phyloP scores from a whole-genome alignment of 805 yeast species.

The Clavispora phyllophila region DNA sequence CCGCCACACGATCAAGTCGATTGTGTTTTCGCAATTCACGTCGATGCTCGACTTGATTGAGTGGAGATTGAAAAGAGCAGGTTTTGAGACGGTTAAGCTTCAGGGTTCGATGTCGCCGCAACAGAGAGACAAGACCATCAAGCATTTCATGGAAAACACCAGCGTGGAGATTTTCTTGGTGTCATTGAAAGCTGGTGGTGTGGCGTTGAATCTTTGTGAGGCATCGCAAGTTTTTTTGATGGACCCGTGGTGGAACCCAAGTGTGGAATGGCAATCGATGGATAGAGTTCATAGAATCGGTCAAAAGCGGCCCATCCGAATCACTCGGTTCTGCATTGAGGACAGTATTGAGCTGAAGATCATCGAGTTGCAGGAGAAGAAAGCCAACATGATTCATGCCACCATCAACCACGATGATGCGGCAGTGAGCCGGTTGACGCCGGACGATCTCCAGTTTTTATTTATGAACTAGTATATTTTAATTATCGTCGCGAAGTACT shows the following conservation, averaged over 20 bases:
- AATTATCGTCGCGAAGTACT: no score
- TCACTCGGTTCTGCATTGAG: constrained; percentile 89
- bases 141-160: constrained; percentile 88
- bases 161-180: constrained; percentile 91
- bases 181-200: constrained; percentile 97
- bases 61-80: constrained; percentile 93
- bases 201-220: constrained; percentile 91
- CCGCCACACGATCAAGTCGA: constrained; percentile 83
- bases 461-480: constrained; percentile 86
- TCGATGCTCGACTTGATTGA: constrained; percentile 94
- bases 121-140: constrained; percentile 88
- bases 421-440: constrained; percentile 83
- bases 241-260: constrained; percentile 99
- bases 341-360: constrained; percentile 96
- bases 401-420: constrained; percentile 90
- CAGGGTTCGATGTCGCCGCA: constrained; percentile 97
- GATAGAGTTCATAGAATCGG: constrained; percentile 98
- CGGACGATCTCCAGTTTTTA: constrained; percentile 91
- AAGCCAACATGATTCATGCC: constrained; percentile 97
- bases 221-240: constrained; percentile 93
- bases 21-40: constrained; percentile 96
- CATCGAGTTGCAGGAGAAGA: constrained; percentile 92
- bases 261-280: constrained; percentile 97
- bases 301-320: constrained; percentile 88
- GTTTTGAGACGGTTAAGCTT: constrained; percentile 87